phyloP scores from a whole-genome alignment of 2,329 filamentous ascomycete species.

The Diaporthe sp. region DNA sequence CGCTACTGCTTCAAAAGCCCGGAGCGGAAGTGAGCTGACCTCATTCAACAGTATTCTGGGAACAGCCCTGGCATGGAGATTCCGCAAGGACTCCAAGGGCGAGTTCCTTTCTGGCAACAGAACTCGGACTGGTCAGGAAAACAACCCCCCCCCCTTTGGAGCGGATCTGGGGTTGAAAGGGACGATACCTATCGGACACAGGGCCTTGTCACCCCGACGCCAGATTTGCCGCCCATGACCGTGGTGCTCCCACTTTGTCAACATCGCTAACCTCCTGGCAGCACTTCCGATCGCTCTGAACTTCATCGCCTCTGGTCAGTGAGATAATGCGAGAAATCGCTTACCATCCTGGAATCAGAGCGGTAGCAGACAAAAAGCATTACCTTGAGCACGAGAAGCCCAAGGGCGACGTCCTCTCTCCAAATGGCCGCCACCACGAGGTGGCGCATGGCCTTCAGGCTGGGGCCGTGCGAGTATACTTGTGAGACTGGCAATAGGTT shows the following conservation, averaged over 20 bases:
- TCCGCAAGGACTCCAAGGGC: slow-evolving; percentile 72
- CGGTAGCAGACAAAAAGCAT: slow-evolving; percentile 64
- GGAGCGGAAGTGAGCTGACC: not conserved
- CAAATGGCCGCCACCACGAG: slow-evolving; percentile 10
- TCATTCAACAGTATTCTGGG: slow-evolving; percentile 67
- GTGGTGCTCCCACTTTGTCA: not conserved
- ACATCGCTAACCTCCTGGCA: slow-evolving; percentile 47
- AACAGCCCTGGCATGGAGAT: slow-evolving; percentile 65
- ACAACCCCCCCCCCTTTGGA: slow-evolving; percentile 25
- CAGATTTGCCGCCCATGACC: slow-evolving; percentile 5
- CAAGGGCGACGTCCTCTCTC: not conserved
- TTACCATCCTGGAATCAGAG: slow-evolving; percentile 60
- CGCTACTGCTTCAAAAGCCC: not conserved
- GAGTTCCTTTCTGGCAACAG: slow-evolving; percentile 82
- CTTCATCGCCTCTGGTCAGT: slow-evolving; percentile 94
- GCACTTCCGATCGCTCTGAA: slow-evolving; percentile 85
- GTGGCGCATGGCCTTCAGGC: not conserved
- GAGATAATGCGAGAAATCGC: slow-evolving; percentile 48
- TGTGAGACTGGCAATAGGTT: slow-evolving; percentile 53
- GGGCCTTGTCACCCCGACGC: slow-evolving; percentile 33
- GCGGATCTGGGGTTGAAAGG: not conserved
- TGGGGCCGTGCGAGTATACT: slow-evolving; percentile 36
- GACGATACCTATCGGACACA: not conserved
- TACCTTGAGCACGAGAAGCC: slow-evolving; percentile 33
- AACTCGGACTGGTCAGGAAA: slow-evolving; percentile 81